Conservation (phyloP, 805 yeast species). For the Metschnikowia gelsemii region DNA sequence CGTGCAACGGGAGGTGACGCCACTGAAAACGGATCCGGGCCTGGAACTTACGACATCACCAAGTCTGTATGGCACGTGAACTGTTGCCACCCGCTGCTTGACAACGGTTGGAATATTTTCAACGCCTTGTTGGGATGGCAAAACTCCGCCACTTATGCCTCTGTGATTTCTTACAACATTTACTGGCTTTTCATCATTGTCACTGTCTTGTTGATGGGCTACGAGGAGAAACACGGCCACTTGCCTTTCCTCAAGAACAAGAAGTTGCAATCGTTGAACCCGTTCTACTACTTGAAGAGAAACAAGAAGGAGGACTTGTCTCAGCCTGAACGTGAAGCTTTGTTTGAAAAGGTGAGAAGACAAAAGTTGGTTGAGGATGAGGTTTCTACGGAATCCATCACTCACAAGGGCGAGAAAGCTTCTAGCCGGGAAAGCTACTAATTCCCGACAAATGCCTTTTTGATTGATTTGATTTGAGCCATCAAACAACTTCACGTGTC, state of each 20-base stretch:
- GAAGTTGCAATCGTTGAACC: conserved; percentile 55
- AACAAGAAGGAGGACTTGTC: conserved; percentile 62
- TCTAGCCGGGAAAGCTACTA: conserved; percentile 5
- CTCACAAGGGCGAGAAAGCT: conserved; percentile 12
- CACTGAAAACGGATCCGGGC: conserved; percentile 87
- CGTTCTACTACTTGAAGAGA: conserved; percentile 68
- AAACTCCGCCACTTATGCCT: conserved; percentile 91
- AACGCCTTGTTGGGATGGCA: conserved; percentile 96
- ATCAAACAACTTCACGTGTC: background rate
- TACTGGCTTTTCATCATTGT: conserved; percentile 78
- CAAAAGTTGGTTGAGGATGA: conserved; percentile 16
- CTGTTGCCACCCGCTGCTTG: conserved; percentile 92
- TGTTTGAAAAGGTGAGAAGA: conserved; percentile 41
- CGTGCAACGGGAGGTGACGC: conserved; percentile 88
- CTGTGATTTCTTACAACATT: conserved; percentile 81
- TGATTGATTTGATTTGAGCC: too few species aligned
- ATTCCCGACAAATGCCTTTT: background rate
- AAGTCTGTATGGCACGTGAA: conserved; percentile 92
- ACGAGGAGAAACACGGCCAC: conserved; percentile 81
- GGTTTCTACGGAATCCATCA: conserved; percentile 12
- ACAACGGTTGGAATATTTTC: conserved; percentile 96
- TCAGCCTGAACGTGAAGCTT: conserved; percentile 49
- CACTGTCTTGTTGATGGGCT: conserved; percentile 61
- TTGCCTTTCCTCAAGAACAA: conserved; percentile 56
- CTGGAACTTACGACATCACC: conserved; percentile 86